Base-by-base conservation (phyloP, 1,284 basidiomycete genomes). In the Spongispora temasekensis region DNA sequence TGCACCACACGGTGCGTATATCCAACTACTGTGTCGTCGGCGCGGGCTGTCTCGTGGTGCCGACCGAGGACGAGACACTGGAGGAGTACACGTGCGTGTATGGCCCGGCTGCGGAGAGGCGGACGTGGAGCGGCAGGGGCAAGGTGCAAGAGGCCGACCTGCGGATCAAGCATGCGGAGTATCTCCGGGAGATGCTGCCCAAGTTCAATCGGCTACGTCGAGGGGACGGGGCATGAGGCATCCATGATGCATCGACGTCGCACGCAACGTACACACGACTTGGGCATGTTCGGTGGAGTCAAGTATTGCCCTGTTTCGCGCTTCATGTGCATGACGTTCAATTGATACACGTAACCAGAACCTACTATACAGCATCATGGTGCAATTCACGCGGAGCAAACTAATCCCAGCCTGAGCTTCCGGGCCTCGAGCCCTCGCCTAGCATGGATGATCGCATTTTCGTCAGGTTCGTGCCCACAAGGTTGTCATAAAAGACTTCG, bases 81-180 rank as follows among this genome's bases (percentile, higher is more conserved):
- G 88, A 91, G n/a, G 89, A 94, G 60, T 92, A 90, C 68, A 96
- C 94, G 0, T 89, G 93, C 6, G 81, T 97, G 3, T 96, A 91
- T 69, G 95, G 94, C 0, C 83, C 86, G 2, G 81, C 85, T 4
- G 87, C 88, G 1, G 87, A 90, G 62, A 81, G 89, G 53, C 79
- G 94, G 48, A 81, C 76, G 8, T 98, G 95, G 93, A 95, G 91
- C 68, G 94, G 93, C 5, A 83, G 90, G 64, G 94, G 94, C 2
- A 87, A 89, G 65, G 81, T 88, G 1, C 94, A 96, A 71, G 94
- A 95, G 70, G 83, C 83, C 42, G 94, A 93, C 67, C 74, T 97
- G 59, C 82, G 94, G 60, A 79, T 85, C 40, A 98, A 97, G 72
- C 95, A 98, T 69, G 86, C 89, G 5, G 94, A 96, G 65, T 98